These are phyloP conservation scores for Raddia distichophylla DNA, from an alignment of 176 grass and related monocot species.

Conservation along the genomic window DNA sequence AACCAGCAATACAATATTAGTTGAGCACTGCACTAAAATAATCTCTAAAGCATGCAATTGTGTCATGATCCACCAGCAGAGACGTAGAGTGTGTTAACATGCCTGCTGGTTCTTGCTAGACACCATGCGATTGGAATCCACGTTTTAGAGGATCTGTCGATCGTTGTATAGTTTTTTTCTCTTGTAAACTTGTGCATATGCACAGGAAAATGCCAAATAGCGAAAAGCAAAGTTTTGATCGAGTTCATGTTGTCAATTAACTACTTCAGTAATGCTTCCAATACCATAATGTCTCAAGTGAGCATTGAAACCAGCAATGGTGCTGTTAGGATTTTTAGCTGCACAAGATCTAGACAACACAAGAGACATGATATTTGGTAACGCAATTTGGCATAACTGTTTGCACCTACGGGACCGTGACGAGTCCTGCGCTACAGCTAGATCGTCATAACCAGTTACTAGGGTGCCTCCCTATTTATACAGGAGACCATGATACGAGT, in stretches of 20 bases:
- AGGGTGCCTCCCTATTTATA: too few species aligned
- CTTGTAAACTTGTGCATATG: constrained; percentile 29
- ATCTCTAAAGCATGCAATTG: constrained; percentile 6
- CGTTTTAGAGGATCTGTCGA: constrained; percentile 41
- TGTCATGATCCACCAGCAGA: constrained; percentile 21
- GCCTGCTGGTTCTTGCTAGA: constrained; percentile 39
- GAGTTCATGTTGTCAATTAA: constrained; percentile 18
- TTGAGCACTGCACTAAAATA: constrained; percentile 21
- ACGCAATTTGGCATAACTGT: too few species aligned
- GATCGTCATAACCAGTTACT: too few species aligned
- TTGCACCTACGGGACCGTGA: too few species aligned
- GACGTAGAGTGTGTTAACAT: constrained; percentile 24
- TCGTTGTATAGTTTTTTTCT: neutral
- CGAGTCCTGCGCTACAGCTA: too few species aligned
- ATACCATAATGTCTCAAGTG: neutral
- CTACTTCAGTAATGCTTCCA: constrained; percentile 16
- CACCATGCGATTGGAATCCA: constrained; percentile 39
- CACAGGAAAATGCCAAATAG: neutral
- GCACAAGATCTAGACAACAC: too few species aligned
- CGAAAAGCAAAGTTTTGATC: constrained; percentile 45
- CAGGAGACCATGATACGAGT: too few species aligned
- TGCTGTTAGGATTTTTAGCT: too few species aligned
- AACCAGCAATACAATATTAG: constrained; percentile 20
- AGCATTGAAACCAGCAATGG: too few species aligned
- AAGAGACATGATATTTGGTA: too few species aligned